These are phyloP conservation scores for Phytophthora tentaculata DNA, from an alignment of 352 stramenopile species.

Conservation along the genomic window DNA sequence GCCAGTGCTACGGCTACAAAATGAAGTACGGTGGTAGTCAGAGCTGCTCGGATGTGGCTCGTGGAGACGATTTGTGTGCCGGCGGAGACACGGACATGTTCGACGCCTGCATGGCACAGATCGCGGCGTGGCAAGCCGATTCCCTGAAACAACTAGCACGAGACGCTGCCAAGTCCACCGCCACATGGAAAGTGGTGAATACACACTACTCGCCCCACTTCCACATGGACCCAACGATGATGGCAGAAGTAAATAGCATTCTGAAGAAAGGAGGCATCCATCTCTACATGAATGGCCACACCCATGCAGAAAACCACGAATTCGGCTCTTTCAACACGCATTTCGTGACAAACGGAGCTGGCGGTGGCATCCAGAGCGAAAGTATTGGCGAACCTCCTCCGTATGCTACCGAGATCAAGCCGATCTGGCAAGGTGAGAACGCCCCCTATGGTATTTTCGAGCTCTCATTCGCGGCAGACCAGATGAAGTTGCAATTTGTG, in stretches of 20 bases:
- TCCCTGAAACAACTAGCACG: constrained; percentile 60
- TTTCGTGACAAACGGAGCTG: constrained; percentile 76
- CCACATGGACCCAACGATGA: constrained; percentile 74
- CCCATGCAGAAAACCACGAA: constrained; percentile 76
- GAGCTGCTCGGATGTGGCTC: constrained; percentile 53
- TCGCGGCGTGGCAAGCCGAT: constrained; percentile 63
- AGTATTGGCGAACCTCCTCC: constrained; percentile 59
- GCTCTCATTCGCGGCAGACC: constrained; percentile 61
- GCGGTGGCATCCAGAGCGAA: constrained; percentile 77
- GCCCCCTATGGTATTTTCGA: constrained; percentile 78
- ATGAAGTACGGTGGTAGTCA: constrained; percentile 52
- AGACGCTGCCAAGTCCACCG: constrained; percentile 59
- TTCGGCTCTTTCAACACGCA: constrained; percentile 74
- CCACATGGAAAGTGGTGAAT: constrained; percentile 79
- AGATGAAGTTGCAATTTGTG: constrained; percentile 68
- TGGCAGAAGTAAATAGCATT: constrained; percentile 67
- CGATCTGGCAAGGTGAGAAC: constrained; percentile 61
- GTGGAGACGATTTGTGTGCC: constrained; percentile 56
- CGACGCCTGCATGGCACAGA: constrained; percentile 62
- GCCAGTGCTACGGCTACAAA: constrained; percentile 79
- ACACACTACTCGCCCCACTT: constrained; percentile 82
- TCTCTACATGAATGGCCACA: constrained; percentile 79
- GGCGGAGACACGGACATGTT: constrained; percentile 64
- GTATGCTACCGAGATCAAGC: constrained; percentile 52
- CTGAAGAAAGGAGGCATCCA: constrained; percentile 53